Conservation (phyloP, 371 early-diverging fungal species). For the Haplosporangium sp. region DNA sequence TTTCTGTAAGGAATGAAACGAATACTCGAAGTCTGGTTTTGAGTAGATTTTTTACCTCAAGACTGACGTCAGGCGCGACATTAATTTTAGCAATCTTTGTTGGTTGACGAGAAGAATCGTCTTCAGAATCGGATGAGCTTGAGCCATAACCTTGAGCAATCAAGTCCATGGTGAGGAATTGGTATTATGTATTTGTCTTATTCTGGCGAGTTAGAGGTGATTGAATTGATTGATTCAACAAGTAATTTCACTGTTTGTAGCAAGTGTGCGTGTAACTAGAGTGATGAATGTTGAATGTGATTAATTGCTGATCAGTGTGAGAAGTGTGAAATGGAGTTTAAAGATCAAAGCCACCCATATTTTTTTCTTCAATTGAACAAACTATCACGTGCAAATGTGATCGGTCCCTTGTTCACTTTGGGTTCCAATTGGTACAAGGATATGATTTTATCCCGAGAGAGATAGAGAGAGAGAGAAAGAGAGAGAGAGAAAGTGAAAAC, state of each 20-base stretch:
- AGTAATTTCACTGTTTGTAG: too few species aligned
- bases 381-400: not conserved
- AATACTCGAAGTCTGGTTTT: not conserved
- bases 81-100: conserved; percentile 54
- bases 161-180: conserved; percentile 41
- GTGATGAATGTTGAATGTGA: too few species aligned
- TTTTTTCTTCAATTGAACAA: not conserved
- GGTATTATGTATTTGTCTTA: not conserved
- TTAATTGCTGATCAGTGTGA: too few species aligned
- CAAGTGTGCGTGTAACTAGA: too few species aligned
- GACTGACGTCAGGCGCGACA: conserved; percentile 81
- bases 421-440: too few species aligned
- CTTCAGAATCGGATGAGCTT: conserved; percentile 65
- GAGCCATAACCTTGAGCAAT: conserved; percentile 60
- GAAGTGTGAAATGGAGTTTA: too few species aligned
- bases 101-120: conserved; percentile 23
- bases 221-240: too few species aligned
- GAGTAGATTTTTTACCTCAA: conserved; percentile 63
- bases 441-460: too few species aligned
- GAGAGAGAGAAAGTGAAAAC: not conserved
- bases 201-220: not conserved
- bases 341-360: not conserved
- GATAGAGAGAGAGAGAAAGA: too few species aligned
- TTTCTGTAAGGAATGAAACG: too few species aligned
- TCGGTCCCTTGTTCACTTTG: not conserved